Conservation (phyloP, 2,329 filamentous ascomycete genomes). For the Ceratocystis cacaofunesta region DNA sequence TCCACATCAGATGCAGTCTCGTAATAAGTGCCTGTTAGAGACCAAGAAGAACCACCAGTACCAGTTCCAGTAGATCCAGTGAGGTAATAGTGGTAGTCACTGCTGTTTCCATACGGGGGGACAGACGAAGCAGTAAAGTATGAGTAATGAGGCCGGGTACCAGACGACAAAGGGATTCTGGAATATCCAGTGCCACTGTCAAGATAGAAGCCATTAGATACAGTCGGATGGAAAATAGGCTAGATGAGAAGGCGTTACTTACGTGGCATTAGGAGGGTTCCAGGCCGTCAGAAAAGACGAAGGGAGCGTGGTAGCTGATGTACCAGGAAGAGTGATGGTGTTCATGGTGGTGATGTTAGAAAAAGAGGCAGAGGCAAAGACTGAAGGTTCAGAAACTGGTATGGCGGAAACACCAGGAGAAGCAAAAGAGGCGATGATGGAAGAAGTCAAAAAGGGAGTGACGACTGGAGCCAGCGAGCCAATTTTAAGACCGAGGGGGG, state of each 20-base stretch:
- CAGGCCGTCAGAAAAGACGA: background rate
- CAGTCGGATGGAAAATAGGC: background rate
- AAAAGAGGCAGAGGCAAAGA: slow-evolving; percentile 4
- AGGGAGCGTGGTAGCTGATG: slow-evolving; percentile 5
- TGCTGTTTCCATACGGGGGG: slow-evolving; percentile 3
- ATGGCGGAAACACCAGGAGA: background rate
- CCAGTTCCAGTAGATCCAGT: background rate
- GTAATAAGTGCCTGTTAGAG: slow-evolving; percentile 8
- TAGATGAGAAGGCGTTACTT: background rate
- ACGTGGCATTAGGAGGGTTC: slow-evolving; percentile 7
- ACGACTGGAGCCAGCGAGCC: background rate
- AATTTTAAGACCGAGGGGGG: slow-evolving; percentile 1
- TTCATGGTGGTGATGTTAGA: slow-evolving; percentile 13
- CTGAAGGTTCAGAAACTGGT: background rate
- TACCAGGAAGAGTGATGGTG: slow-evolving; percentile 11
- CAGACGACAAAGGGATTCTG: slow-evolving; percentile 1
- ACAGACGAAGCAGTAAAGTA: background rate
- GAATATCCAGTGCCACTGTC: background rate
- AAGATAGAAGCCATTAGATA: background rate
- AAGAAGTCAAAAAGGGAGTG: slow-evolving; percentile 9
- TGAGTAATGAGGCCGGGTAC: background rate
- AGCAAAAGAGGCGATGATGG: background rate
- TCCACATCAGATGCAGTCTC: background rate
- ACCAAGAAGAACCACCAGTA: background rate
- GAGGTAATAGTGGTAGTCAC: background rate